Base-by-base conservation (phyloP, 768 basidiomycete species). In the Suillus spraguei region DNA sequence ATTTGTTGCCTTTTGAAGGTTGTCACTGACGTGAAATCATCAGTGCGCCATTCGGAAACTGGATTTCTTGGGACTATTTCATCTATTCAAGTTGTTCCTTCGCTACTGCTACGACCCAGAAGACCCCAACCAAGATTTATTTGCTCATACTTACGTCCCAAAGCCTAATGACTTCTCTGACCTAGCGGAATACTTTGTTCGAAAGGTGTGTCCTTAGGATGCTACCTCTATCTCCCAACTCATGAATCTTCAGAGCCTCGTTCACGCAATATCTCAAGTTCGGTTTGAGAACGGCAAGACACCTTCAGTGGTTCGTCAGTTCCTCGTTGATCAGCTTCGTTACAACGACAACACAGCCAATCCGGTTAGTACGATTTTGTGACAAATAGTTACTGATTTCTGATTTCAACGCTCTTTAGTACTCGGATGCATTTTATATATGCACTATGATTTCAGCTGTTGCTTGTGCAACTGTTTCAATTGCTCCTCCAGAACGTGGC, bases 261-360 rank as follows among this genome's bases (percentile, higher is more conserved):
- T 98, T 61, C 87, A 88, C 67, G 89, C 95, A 16, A 89, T 97
- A 38, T 90, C 95, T 16, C 85, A 89, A 68, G 87, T 96, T 59
- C 89, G 95, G 3, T 94, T 95, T 67, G 90, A 91, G 71, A 88
- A 90, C 61, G 91, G 94, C 39, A 95, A 92, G 74, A 89, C 94
- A 0, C 93, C 92, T 14, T 84, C 89, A 0, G 87, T 95, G 60
- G 91, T 97, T 16, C 86, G 94, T 53, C 89, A 88, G 64, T 93
- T 97, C 70, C 80, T 99, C 36, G 89, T 97, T 65, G 95, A 97
- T 72, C 90, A 96, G 66, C 81, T 99, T n/a, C 87, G 90, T 13
- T 94, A 94, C 74, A 98, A 98, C 72, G 97, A 98, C 74, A 99
- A 98, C 74, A 94, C 95, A 4, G 84, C 87, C 22, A 97, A 97